A percentile compares a stretch with the other conserved stretches of the same genome.
These are phyloP conservation scores for Aureobasidium pullulans DNA, from an alignment of 2,329 filamentous ascomycete species.

Conservation along the genomic window DNA sequence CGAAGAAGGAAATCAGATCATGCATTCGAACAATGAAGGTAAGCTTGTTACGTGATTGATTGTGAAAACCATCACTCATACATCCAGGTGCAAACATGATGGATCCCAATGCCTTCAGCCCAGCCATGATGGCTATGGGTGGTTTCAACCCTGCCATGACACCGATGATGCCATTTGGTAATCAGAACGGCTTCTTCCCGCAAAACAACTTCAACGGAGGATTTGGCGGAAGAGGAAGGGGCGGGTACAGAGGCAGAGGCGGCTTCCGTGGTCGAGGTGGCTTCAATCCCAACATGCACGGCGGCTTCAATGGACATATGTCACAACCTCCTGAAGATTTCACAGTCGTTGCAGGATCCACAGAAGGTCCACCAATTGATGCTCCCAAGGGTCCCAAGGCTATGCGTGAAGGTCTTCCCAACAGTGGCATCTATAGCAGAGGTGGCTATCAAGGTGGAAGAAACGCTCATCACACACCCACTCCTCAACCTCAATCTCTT, in stretches of 20 bases:
- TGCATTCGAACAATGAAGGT: slow-evolving; percentile 1
- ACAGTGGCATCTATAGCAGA: slow-evolving; percentile 65
- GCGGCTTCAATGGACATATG: slow-evolving; percentile 18
- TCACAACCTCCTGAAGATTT: slow-evolving; percentile 5
- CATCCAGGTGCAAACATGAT: background rate
- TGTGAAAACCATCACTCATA: background rate
- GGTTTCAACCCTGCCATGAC: slow-evolving; percentile 6
- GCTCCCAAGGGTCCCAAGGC: slow-evolving; percentile 91
- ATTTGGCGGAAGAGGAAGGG: slow-evolving; percentile 11
- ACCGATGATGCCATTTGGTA: slow-evolving; percentile 4
- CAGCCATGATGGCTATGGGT: slow-evolving; percentile 4
- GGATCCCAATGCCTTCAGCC: slow-evolving; percentile 2
- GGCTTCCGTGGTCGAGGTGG: slow-evolving; percentile 34
- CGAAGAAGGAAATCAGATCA: background rate
- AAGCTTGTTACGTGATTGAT: background rate
- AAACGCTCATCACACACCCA: slow-evolving; percentile 30
- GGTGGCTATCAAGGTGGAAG: slow-evolving; percentile 27
- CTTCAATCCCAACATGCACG: slow-evolving; percentile 17
- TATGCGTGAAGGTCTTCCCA: slow-evolving; percentile 82
- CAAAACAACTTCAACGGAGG: slow-evolving; percentile 2
- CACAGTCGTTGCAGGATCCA: slow-evolving; percentile 12
- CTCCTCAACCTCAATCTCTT: slow-evolving; percentile 8
- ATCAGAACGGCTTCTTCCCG: slow-evolving; percentile 8
- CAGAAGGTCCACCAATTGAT: slow-evolving; percentile 29
- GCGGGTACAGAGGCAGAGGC: slow-evolving; percentile 36